A percentile compares a stretch with the other conserved stretches of the same genome.
Evolutionary conservation across 495 filamentous ascomycete species (phyloP).

Genomic region (Penicillium pulvis): DNA sequence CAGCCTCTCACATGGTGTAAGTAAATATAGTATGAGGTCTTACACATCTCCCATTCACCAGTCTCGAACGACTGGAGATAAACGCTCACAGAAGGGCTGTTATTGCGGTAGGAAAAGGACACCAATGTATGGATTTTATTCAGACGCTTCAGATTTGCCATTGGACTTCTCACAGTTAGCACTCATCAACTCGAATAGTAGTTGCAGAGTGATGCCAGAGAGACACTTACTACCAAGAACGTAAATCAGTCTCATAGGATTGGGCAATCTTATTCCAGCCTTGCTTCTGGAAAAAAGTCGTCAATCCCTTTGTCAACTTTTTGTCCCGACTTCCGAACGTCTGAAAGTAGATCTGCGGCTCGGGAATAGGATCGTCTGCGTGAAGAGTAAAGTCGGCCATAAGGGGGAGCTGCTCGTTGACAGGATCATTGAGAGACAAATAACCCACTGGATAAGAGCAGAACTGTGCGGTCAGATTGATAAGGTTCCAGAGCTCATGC

Average conservation of each 20-base stretch:
- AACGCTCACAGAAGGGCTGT: background rate
- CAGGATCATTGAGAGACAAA: background rate
- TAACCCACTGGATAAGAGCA: background rate
- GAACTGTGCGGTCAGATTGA: conserved; percentile 1
- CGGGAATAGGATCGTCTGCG: conserved; percentile 10
- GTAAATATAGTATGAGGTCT: background rate
- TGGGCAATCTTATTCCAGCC: conserved; percentile 2
- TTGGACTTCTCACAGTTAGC: background rate
- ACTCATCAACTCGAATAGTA: background rate
- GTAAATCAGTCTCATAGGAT: background rate
- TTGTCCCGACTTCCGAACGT: conserved; percentile 14
- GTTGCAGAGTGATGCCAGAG: background rate
- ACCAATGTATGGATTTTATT: conserved; percentile 1
- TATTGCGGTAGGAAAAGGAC: background rate
- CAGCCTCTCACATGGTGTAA: background rate
- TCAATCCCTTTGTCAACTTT: conserved; percentile 12
- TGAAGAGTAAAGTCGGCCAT: conserved; percentile 18
- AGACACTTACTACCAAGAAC: conserved; percentile 8
- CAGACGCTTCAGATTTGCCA: background rate
- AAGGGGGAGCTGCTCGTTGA: conserved; percentile 11
- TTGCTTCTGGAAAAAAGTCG: conserved; percentile 12
- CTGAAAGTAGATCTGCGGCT: conserved; percentile 22
- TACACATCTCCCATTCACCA: conserved; percentile 2
- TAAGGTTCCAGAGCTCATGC: conserved; percentile 16
- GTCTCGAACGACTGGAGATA: conserved; percentile 1